Percentiles rank a stretch among this genome's conserved stretches.
phyloP scores from a whole-genome alignment of 257 asterid genomes.

The Paulownia fortunei region DNA sequence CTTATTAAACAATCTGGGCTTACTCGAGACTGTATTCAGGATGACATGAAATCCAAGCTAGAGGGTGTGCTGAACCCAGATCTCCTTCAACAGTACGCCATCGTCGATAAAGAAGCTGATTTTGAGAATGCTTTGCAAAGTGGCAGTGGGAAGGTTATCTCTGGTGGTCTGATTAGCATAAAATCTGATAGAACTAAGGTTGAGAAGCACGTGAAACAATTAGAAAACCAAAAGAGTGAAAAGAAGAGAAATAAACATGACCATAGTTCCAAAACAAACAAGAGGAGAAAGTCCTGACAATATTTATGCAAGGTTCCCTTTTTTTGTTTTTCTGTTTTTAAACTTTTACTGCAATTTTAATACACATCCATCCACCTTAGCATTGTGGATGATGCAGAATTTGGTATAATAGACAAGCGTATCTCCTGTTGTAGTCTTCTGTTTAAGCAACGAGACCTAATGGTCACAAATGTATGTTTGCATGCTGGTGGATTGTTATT shows the following conservation, averaged over 20 bases:
- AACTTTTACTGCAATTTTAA: not conserved
- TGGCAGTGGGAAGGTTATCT: conserved; percentile 48
- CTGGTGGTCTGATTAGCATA: conserved; percentile 67
- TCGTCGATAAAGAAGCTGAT: conserved; percentile 70
- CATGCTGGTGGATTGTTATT: too few species aligned
- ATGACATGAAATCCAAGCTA: conserved; percentile 55
- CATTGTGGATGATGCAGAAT: not conserved
- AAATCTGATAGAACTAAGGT: conserved; percentile 57
- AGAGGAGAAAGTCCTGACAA: conserved; percentile 55
- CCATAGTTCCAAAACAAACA: conserved; percentile 58
- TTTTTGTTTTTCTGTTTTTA: not conserved
- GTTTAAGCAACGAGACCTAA: too few species aligned
- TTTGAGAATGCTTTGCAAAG: conserved; percentile 77
- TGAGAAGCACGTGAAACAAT: conserved; percentile 42
- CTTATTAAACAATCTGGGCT: not conserved
- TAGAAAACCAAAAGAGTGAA: conserved; percentile 38
- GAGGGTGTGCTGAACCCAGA: conserved; percentile 62
- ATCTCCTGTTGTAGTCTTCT: not conserved
- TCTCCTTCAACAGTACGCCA: conserved; percentile 70
- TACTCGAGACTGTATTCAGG: conserved; percentile 42
- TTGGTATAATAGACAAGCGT: not conserved
- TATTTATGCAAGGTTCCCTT: not conserved
- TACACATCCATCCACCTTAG: not conserved
- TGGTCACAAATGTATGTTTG: too few species aligned
- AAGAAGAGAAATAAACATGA: conserved; percentile 66